Conservation (phyloP, 257 asterid genomes). For the Jacaranda mimosifolia region DNA sequence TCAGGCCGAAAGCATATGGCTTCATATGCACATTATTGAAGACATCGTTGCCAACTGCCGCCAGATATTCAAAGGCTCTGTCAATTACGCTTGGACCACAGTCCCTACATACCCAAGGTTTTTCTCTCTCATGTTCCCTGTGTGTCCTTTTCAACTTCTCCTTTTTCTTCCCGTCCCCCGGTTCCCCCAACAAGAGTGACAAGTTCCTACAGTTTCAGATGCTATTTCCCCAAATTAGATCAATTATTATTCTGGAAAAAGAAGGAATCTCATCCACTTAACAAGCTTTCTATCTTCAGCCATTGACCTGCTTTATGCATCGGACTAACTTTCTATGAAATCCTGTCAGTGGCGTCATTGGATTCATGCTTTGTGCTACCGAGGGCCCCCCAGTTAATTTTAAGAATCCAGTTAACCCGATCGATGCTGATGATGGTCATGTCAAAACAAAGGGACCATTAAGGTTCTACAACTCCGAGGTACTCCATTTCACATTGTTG, state of each 20-base stretch:
- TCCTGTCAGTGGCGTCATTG: slow-evolving; percentile 75
- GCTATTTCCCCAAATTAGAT: background rate
- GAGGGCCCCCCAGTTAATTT: slow-evolving; percentile 83
- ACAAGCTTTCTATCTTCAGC: background rate
- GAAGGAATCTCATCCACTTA: background rate
- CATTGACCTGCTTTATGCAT: background rate
- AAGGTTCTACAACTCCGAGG: slow-evolving; percentile 88
- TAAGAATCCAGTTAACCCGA: slow-evolving; percentile 74
- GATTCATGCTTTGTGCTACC: slow-evolving; percentile 89
- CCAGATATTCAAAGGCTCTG: slow-evolving; percentile 95
- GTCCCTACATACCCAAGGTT: slow-evolving; percentile 98
- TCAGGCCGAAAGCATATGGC: slow-evolving; percentile 99
- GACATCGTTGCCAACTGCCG: slow-evolving; percentile 86
- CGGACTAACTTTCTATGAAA: slow-evolving; percentile 18
- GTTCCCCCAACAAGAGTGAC: background rate
- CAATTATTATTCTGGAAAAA: background rate
- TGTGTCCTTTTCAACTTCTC: background rate
- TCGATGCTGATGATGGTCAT: slow-evolving; percentile 55
- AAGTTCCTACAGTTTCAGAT: background rate
- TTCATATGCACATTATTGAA: slow-evolving; percentile 98
- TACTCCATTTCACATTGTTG: slow-evolving; percentile 27
- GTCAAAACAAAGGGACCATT: slow-evolving; percentile 56
- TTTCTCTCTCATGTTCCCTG: background rate
- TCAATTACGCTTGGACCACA: slow-evolving; percentile 97
- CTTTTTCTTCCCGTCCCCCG: background rate